Percentiles rank a stretch among this genome's conserved stretches.
Conservation (phyloP, 176 grass and related monocot species). For the Rhynchospora tenuis region DNA sequence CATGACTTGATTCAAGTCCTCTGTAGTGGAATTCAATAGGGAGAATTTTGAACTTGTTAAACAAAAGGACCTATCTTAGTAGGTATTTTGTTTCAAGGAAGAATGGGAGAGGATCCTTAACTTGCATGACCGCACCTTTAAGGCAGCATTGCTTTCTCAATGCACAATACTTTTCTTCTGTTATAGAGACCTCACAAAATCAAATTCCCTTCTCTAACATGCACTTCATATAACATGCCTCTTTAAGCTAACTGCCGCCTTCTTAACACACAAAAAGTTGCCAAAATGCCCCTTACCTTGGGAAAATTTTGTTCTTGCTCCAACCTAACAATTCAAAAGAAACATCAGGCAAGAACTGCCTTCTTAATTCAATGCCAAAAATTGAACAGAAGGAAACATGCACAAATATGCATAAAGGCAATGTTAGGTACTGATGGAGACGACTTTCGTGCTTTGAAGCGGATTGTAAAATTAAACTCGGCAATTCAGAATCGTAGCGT, state of each 20-base stretch:
- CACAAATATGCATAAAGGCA: not conserved
- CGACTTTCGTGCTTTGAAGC: conserved; percentile 33
- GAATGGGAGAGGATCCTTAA: conserved; percentile 35
- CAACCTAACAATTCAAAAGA: not conserved
- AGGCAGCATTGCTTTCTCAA: conserved; percentile 28
- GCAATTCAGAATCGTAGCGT: conserved; percentile 67
- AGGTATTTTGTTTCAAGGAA: conserved; percentile 5
- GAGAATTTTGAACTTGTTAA: not conserved
- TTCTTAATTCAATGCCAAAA: not conserved
- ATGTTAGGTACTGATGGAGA: conserved; percentile 31
- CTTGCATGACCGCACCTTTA: conserved; percentile 29
- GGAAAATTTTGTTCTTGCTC: conserved; percentile 8
- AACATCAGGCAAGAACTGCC: not conserved
- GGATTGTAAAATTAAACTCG: conserved; percentile 47
- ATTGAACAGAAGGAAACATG: not conserved
- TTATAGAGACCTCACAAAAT: conserved; percentile 16
- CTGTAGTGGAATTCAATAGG: not conserved
- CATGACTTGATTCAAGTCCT: not conserved
- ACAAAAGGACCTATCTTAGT: not conserved
- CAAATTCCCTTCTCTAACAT: not conserved
- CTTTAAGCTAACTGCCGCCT: not conserved
- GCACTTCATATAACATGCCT: not conserved
- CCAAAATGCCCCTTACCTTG: not conserved
- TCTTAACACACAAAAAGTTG: not conserved
- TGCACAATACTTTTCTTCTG: conserved; percentile 73